Evolutionary conservation across 495 filamentous ascomycete genomes (phyloP).

Genomic region (Massariosphaeria phaeospora): DNA sequence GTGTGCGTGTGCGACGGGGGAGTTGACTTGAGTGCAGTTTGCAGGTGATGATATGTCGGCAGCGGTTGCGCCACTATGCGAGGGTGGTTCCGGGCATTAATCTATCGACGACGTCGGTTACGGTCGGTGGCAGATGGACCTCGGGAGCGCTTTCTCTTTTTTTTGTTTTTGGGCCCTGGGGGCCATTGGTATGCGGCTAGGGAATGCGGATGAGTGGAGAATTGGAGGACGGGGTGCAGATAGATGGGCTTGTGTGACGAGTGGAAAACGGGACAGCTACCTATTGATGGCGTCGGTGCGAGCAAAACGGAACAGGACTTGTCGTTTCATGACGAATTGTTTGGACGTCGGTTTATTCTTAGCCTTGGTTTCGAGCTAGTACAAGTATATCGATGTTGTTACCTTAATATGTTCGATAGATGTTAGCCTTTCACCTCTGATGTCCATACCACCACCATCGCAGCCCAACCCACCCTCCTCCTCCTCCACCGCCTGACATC

Average conservation of each 20-base stretch:
- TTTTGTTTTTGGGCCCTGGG: neutral
- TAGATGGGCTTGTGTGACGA: neutral
- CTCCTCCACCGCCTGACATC: too few relatives aligned
- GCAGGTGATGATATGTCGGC: too few relatives aligned
- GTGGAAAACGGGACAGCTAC: neutral
- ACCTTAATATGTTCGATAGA: neutral
- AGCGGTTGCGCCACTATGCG: too few relatives aligned
- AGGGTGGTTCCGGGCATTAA: neutral
- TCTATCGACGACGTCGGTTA: neutral
- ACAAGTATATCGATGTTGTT: neutral
- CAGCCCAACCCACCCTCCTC: neutral
- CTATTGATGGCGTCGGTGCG: neutral
- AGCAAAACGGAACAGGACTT: neutral
- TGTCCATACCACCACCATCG: neutral
- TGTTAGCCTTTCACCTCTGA: neutral
- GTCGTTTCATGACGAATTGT: too few relatives aligned
- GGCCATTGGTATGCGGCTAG: too few relatives aligned
- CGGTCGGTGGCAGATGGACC: neutral
- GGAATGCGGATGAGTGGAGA: too few relatives aligned
- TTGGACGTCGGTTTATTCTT: too few relatives aligned
- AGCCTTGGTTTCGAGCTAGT: neutral
- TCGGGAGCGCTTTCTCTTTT: neutral
- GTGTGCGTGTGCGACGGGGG: neutral
- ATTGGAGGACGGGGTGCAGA: too few relatives aligned
- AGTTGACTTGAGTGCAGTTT: neutral